Evolutionary conservation across 208 protist genomes (phyloP).

Genomic region (Naegleria lovaniensis): DNA sequence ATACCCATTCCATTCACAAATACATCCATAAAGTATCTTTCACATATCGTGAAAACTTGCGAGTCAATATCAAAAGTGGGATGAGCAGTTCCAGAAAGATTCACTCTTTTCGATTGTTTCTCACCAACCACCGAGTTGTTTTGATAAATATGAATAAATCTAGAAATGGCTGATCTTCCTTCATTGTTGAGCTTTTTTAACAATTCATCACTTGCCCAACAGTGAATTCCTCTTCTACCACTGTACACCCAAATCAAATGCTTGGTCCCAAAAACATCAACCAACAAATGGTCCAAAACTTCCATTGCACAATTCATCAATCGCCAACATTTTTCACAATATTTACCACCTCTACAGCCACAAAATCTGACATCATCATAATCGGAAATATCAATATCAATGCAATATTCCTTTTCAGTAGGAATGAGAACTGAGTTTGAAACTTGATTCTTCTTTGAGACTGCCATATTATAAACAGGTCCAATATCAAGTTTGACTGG

Average conservation of each 20-base stretch:
- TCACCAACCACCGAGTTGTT: background rate
- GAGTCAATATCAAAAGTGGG: background rate
- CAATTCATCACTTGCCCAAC: slow-evolving; percentile 93
- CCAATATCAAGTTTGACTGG: slow-evolving; percentile 57
- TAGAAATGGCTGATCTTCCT: slow-evolving; percentile 71
- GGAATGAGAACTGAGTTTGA: slow-evolving; percentile 50
- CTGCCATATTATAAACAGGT: slow-evolving; percentile 42
- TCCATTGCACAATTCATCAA: slow-evolving; percentile 49
- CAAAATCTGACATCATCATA: slow-evolving; percentile 96
- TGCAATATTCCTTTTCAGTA: slow-evolving; percentile 90
- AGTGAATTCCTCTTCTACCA: slow-evolving; percentile 95
- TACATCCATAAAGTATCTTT: slow-evolving; percentile 14
- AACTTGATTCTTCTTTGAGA: background rate
- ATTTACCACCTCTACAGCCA: slow-evolving; percentile 75
- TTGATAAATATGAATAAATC: slow-evolving; percentile 71
- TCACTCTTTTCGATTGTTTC: background rate
- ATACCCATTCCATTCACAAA: slow-evolving; percentile 19
- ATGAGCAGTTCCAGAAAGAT: background rate
- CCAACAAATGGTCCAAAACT: background rate
- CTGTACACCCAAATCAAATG: slow-evolving; percentile 82
- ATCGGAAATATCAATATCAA: slow-evolving; percentile 99
- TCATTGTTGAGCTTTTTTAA: slow-evolving; percentile 79
- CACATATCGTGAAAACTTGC: background rate
- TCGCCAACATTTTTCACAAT: slow-evolving; percentile 93
- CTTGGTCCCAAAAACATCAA: background rate